Percentiles rank a stretch among this genome's conserved stretches.
Conservation (phyloP, 139 green algal genomes). For the Chlorella sp. region DNA sequence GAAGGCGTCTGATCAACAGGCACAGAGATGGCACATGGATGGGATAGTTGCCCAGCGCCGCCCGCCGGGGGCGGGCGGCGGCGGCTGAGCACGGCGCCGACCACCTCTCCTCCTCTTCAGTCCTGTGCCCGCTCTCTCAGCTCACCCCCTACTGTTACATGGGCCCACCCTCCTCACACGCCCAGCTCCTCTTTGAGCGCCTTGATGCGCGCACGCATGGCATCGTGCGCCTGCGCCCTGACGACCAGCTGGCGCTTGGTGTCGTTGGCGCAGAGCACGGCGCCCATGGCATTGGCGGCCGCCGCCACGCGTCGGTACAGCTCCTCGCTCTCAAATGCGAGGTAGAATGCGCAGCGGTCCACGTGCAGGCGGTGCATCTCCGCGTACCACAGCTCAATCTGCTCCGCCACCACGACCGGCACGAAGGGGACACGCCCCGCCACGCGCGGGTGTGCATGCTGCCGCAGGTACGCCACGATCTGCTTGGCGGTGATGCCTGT, state of each 20-base stretch:
- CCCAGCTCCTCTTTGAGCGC: constrained; percentile 34
- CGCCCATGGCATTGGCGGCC: constrained; percentile 40
- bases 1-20: no score
- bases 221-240: constrained; percentile 11
- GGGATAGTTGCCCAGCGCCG: no score
- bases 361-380: constrained; percentile 63
- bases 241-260: constrained; percentile 31
- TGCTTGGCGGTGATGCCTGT: constrained; percentile 64
- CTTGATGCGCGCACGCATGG: constrained; percentile 35
- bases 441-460: constrained; percentile 69
- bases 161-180: constrained; percentile 16
- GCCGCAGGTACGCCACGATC: constrained; percentile 70
- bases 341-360: constrained; percentile 52
- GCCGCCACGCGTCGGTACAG: constrained; percentile 47
- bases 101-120: no score
- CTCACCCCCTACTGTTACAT: no score
- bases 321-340: constrained; percentile 60
- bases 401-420: constrained; percentile 76
- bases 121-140: no score
- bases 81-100: no score
- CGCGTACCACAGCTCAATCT: constrained; percentile 81
- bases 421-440: constrained; percentile 53
- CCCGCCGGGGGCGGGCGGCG: no score
- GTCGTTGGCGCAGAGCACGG: constrained; percentile 55
- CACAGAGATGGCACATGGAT: no score